Evolutionary conservation across 176 grass and related monocot genomes (phyloP).

Genomic region (Echinochloa phyllopogon): DNA sequence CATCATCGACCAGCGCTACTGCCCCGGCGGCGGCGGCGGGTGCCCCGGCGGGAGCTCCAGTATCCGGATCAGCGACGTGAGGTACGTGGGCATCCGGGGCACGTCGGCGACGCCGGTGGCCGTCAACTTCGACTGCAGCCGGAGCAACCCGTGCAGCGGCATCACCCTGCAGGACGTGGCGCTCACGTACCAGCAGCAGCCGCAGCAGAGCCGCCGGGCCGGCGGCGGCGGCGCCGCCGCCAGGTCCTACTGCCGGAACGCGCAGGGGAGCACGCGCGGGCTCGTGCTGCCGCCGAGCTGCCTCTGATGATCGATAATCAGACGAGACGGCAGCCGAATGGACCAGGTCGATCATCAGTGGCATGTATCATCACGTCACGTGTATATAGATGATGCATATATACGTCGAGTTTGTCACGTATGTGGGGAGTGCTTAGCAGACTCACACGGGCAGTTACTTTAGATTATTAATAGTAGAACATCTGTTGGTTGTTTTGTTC

Average conservation of each 20-base stretch:
- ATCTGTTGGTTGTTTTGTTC: background rate
- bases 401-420: background rate
- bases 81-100: conserved; percentile 59
- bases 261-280: conserved; percentile 49
- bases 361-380: background rate
- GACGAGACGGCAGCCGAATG: background rate
- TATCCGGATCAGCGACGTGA: conserved; percentile 78
- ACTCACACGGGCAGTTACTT: background rate
- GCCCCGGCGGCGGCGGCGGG: conserved; percentile 40
- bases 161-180: conserved; percentile 73
- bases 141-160: conserved; percentile 79
- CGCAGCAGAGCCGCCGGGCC: no score
- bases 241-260: conserved; percentile 61
- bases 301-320: conserved; percentile 55
- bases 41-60: conserved; percentile 65
- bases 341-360: background rate
- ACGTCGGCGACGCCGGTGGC: conserved; percentile 71
- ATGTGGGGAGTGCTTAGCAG: background rate
- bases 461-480: background rate
- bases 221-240: conserved; percentile 1
- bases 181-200: conserved; percentile 52
- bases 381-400: conserved; percentile 10
- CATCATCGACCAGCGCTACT: conserved; percentile 94
- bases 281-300: conserved; percentile 69
- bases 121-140: conserved; percentile 79